Conservation (phyloP, 2,329 filamentous ascomycete species). For the Cytospora paraplurivora region DNA sequence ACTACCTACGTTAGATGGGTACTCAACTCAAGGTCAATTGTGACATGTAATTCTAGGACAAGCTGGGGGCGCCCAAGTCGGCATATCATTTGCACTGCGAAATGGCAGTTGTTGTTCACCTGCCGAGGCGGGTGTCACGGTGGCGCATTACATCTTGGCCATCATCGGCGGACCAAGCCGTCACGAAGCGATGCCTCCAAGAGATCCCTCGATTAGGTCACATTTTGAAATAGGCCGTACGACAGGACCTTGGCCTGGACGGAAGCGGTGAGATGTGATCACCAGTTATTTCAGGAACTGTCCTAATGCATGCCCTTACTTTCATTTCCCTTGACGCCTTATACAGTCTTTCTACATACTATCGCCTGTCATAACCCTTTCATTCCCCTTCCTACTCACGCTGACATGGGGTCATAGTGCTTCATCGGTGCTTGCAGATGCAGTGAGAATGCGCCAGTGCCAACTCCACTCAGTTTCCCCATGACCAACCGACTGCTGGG, state of each 20-base stretch:
- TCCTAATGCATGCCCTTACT: background rate
- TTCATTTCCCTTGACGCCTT: background rate
- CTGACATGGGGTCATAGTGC: conserved; percentile 43
- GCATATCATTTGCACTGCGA: background rate
- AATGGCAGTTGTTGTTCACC: background rate
- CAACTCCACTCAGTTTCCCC: conserved; percentile 78
- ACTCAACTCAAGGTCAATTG: too few species aligned
- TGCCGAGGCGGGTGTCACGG: background rate
- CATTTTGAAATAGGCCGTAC: background rate
- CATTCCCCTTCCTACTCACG: conserved; percentile 28
- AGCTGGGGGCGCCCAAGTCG: background rate
- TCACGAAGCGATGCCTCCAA: background rate
- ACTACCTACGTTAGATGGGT: too few species aligned
- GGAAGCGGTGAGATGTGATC: background rate
- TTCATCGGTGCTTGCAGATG: conserved; percentile 63
- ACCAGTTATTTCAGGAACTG: background rate
- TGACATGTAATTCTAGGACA: too few species aligned
- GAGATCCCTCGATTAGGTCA: background rate
- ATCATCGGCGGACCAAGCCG: background rate
- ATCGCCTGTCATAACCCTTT: conserved; percentile 14
- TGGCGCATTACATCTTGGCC: background rate
- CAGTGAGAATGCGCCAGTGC: conserved; percentile 91
- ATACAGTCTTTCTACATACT: background rate
- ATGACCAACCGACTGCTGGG: conserved; percentile 89
- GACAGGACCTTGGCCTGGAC: too few species aligned